These are phyloP conservation scores for Penicillium janthinellum DNA, from an alignment of 2,329 filamentous ascomycete species.

Conservation along the genomic window DNA sequence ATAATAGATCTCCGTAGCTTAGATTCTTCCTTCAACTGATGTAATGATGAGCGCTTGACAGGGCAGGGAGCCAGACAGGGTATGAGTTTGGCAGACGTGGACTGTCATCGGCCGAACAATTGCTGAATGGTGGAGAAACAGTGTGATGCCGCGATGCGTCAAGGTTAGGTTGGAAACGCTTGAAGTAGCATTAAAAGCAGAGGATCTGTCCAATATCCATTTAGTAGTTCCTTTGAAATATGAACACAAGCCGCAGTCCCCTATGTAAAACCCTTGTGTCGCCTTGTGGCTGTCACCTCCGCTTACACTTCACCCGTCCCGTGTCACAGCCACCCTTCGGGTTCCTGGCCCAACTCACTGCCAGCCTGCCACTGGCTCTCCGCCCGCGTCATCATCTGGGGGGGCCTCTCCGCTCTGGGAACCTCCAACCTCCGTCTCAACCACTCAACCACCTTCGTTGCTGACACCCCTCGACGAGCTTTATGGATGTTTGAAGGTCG, in stretches of 20 bases:
- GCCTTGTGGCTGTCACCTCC: neutral
- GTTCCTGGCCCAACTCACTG: constrained; percentile 20
- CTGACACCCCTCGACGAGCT: constrained; percentile 4
- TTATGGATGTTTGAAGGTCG: constrained; percentile 3
- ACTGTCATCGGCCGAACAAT: neutral
- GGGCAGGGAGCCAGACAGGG: neutral
- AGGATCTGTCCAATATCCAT: too few species aligned
- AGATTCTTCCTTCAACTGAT: neutral
- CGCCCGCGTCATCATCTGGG: constrained; percentile 36
- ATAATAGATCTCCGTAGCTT: neutral
- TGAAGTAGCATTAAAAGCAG: too few species aligned
- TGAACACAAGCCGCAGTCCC: neutral
- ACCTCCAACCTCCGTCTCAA: constrained; percentile 10
- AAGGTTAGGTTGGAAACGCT: too few species aligned
- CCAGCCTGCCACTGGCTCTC: constrained; percentile 31
- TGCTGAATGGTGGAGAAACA: neutral
- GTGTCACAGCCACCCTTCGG: neutral
- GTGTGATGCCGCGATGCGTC: too few species aligned
- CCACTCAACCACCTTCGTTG: constrained; percentile 7
- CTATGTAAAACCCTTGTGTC: neutral
- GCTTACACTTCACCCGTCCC: neutral
- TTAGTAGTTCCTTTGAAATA: too few species aligned
- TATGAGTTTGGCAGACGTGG: neutral
- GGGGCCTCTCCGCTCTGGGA: constrained; percentile 22
- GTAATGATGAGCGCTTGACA: neutral